Percentiles rank a stretch among this genome's conserved stretches.
Evolutionary conservation across 768 basidiomycete genomes (phyloP).

Genomic region (Mycena venus): DNA sequence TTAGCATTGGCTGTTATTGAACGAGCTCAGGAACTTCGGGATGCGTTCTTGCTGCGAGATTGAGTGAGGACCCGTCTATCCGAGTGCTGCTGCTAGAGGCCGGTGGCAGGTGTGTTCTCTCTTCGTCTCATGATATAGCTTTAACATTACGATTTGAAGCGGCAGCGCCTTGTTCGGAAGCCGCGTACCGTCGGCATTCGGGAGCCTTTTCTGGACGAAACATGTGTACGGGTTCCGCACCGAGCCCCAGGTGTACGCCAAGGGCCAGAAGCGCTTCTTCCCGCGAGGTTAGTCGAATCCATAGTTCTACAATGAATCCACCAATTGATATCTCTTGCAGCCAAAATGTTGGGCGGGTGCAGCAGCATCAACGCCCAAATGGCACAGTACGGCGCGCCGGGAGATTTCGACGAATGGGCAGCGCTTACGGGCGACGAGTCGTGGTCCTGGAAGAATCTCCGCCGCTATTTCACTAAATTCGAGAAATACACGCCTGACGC

Average conservation of each 20-base stretch:
- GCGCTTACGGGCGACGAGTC: constrained; percentile 64
- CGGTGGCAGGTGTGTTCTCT: constrained; percentile 65
- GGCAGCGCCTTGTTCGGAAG: constrained; percentile 56
- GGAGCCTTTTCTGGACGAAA: constrained; percentile 57
- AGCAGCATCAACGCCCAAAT: constrained; percentile 69
- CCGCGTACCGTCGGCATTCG: constrained; percentile 60
- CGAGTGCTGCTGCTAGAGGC: constrained; percentile 72
- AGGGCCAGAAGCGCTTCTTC: constrained; percentile 66
- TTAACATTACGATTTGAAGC: constrained; percentile 43
- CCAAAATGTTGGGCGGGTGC: constrained; percentile 80
- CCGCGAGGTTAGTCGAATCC: constrained; percentile 66
- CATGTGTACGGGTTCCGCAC: constrained; percentile 71
- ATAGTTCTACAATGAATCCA: background rate
- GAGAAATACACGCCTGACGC: constrained; percentile 69
- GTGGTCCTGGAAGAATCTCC: constrained; percentile 73
- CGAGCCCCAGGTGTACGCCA: constrained; percentile 65
- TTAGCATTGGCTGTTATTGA: background rate
- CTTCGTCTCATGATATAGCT: background rate
- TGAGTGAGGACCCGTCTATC: constrained; percentile 67
- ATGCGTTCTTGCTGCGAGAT: constrained; percentile 70
- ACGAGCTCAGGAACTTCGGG: constrained; percentile 66
- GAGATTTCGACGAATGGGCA: constrained; percentile 81
- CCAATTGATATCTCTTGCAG: constrained; percentile 47
- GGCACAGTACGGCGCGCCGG: constrained; percentile 78
- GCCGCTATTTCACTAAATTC: constrained; percentile 74